These are phyloP conservation scores for Trichoderma citrinoviride DNA, from an alignment of 2,329 filamentous ascomycete genomes.

Conservation along the genomic window DNA sequence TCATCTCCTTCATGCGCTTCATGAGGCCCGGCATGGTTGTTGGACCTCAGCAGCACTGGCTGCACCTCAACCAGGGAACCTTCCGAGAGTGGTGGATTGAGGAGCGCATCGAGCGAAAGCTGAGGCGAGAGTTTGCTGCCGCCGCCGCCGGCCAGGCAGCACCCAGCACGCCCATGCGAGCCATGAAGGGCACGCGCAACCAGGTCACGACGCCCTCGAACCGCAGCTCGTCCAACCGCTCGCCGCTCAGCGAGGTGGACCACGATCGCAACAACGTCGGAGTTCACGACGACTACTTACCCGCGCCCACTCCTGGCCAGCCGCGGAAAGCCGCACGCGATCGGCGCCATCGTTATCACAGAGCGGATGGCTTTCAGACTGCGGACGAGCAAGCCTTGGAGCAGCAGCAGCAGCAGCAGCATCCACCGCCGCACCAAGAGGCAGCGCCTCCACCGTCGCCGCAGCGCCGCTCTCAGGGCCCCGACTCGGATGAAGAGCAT, in stretches of 20 bases:
- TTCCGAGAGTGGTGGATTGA: constrained; percentile 99
- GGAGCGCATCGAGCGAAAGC: constrained; percentile 72
- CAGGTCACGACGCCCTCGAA: constrained; percentile 84
- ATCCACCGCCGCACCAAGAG: constrained; percentile 32
- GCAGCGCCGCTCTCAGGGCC: constrained; percentile 57
- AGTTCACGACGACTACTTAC: constrained; percentile 85
- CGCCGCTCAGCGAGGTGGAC: constrained; percentile 91
- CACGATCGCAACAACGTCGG: constrained; percentile 67
- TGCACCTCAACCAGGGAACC: constrained; percentile 91
- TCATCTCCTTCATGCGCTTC: constrained; percentile 98
- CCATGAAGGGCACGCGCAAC: constrained; percentile 59
- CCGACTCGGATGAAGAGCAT: constrained; percentile 79
- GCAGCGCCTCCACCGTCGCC: constrained; percentile 51
- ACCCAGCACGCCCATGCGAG: constrained; percentile 60
- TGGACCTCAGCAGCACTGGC: constrained; percentile 97
- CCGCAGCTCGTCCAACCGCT: constrained; percentile 68
- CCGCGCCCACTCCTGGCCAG: constrained; percentile 92
- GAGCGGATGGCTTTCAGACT: constrained; percentile 49
- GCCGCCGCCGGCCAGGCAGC: constrained; percentile 34
- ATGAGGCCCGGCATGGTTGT: constrained; percentile 99
- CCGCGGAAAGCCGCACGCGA: constrained; percentile 86
- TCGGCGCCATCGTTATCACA: constrained; percentile 70
- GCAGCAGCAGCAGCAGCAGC: constrained; percentile 51
- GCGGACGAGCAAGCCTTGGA: constrained; percentile 51
- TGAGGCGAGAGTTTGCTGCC: constrained; percentile 57